phyloP scores from a whole-genome alignment of 768 basidiomycete species.

The Macrocybe gigantea region DNA sequence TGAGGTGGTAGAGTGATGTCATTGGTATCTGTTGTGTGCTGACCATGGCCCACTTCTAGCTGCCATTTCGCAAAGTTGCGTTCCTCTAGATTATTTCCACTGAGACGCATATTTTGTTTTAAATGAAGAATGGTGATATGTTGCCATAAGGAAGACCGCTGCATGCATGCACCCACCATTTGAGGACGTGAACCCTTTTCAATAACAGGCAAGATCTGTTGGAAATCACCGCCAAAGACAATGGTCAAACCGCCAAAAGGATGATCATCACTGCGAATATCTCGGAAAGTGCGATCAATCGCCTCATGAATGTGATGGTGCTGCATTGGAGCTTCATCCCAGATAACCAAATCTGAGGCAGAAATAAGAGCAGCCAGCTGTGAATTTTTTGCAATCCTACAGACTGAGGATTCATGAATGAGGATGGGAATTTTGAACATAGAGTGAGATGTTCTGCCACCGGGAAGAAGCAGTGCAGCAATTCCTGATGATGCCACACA shows the following conservation, averaged over 20 bases:
- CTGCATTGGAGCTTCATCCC: conserved; percentile 39
- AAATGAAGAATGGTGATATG: conserved; percentile 24
- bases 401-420: conserved; percentile 8
- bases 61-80: conserved; percentile 16
- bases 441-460: conserved; percentile 44
- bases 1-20: conserved; percentile 8
- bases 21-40: not conserved
- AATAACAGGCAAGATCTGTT: conserved; percentile 40
- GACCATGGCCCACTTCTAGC: conserved; percentile 18
- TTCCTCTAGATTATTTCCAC: not conserved
- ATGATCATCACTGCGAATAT: conserved; percentile 17
- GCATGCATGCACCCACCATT: conserved; percentile 29
- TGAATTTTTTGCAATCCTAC: conserved; percentile 22
- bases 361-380: conserved; percentile 22
- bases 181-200: conserved; percentile 25
- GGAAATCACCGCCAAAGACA: conserved; percentile 41
- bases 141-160: conserved; percentile 31
- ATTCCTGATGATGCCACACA: conserved; percentile 48
- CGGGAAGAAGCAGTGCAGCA: conserved; percentile 35
- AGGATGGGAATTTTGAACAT: conserved; percentile 39
- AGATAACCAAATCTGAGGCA: conserved; percentile 28
- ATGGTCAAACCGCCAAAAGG: conserved; percentile 36
- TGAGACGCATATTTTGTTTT: conserved; percentile 32
- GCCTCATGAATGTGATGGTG: conserved; percentile 26
- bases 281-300: conserved; percentile 27